Evolutionary conservation across 495 filamentous ascomycete species (phyloP).

Genomic region (Neurospora sp.): DNA sequence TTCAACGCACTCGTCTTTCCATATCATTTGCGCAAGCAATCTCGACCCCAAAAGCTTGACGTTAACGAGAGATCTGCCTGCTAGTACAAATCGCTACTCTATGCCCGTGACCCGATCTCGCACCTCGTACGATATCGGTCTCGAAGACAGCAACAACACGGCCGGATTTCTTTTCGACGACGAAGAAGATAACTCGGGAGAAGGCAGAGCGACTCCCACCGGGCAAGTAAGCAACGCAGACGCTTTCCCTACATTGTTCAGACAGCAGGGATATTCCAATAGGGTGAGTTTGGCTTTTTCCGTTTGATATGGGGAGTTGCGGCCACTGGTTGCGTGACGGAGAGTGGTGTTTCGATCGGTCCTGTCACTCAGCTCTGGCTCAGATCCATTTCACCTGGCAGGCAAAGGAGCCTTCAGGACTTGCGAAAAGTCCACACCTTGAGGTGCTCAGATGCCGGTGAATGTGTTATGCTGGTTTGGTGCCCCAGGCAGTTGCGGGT

Average conservation of each 20-base stretch:
- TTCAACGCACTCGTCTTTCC: not conserved
- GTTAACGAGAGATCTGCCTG: conserved; percentile 7
- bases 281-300: conserved; percentile 46
- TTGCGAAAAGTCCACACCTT: not conserved
- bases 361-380: not conserved
- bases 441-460: not conserved
- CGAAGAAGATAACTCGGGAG: conserved; percentile 53
- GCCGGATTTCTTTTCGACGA: conserved; percentile 75
- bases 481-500: not conserved
- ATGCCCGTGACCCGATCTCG: conserved; percentile 72
- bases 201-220: conserved; percentile 47
- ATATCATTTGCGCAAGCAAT: not conserved
- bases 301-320: conserved; percentile 1
- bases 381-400: not conserved
- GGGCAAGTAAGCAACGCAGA: conserved; percentile 50
- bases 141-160: conserved; percentile 60
- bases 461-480: not conserved
- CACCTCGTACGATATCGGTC: conserved; percentile 43
- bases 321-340: not conserved
- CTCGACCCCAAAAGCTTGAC: not conserved
- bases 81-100: conserved; percentile 73
- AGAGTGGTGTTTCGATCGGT: not conserved
- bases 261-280: conserved; percentile 55
- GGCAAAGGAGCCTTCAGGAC: not conserved
- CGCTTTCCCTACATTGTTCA: conserved; percentile 72